phyloP scores from a whole-genome alignment of 495 filamentous ascomycete genomes.

The Talaromyces ruber region DNA sequence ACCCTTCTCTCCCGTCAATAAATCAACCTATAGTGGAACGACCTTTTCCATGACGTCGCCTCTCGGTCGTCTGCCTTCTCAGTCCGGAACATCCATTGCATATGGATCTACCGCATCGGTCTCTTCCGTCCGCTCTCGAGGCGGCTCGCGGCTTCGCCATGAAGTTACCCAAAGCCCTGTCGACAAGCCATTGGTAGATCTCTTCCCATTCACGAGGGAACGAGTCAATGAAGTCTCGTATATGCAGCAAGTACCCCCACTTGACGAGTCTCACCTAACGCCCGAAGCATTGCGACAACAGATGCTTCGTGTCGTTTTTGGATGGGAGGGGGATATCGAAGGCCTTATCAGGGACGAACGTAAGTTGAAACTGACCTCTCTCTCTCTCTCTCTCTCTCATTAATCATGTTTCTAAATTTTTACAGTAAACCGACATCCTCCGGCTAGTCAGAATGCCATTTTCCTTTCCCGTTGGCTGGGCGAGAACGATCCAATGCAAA shows the following conservation, averaged over 20 bases:
- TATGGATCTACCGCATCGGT: slow-evolving; percentile 50
- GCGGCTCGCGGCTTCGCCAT: slow-evolving; percentile 67
- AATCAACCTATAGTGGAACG: slow-evolving; percentile 37
- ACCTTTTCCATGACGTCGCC: slow-evolving; percentile 35
- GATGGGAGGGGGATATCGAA: slow-evolving; percentile 83
- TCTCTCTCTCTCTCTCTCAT: too few relatives aligned
- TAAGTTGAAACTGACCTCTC: slow-evolving; percentile 20
- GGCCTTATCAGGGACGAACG: slow-evolving; percentile 77
- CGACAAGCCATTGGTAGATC: slow-evolving; percentile 47
- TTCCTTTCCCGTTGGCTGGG: slow-evolving; percentile 88
- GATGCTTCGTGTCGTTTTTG: slow-evolving; percentile 93
- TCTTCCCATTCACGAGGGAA: slow-evolving; percentile 60
- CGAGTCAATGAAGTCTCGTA: slow-evolving; percentile 76
- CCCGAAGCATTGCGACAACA: slow-evolving; percentile 80
- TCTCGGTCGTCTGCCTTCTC: slow-evolving; percentile 27
- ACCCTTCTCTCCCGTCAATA: slow-evolving; percentile 31
- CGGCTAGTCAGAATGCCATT: slow-evolving; percentile 65
- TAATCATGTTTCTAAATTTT: slow-evolving; percentile 7
- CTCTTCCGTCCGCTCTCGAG: slow-evolving; percentile 53
- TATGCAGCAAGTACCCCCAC: slow-evolving; percentile 46
- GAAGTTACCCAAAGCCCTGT: slow-evolving; percentile 64
- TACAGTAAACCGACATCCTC: slow-evolving; percentile 56
- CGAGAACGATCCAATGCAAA: slow-evolving; percentile 71
- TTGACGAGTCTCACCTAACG: slow-evolving; percentile 57
- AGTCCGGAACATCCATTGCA: slow-evolving; percentile 24